Evolutionary conservation across 1,284 basidiomycete genomes (phyloP), one percentile per base, ranked within the genome.

Genomic region (Irpex sp.): DNA sequence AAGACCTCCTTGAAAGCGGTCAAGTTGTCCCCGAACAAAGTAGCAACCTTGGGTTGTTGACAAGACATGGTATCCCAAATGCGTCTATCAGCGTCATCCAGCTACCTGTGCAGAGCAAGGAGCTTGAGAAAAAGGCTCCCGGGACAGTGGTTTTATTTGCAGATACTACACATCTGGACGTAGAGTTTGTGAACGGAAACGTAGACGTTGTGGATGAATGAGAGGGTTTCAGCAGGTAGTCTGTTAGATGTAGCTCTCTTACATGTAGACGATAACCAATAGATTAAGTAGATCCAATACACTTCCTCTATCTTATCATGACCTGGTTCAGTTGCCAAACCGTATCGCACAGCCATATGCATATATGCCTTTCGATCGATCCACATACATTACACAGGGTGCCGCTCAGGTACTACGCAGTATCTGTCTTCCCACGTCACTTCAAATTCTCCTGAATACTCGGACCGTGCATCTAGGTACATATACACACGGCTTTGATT

Each of bases 81-180:
- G 80, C 84, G 19, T 86, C 85, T 4, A 78, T 92, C 57, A 83
- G 86, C 15, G 75, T 85, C 9, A 74, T 92, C 37, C 87, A 89
- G 44, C n/a, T 47, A 47, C 44, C 44, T 47, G 44, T 47, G 44
- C 44, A 47, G 44, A 47, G 11, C 13, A n/a, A 38, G 66, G 86
- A 21, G 73, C 5, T 34, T 77, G 1, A 72, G 74, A 61, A 69
- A 73, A 38, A 75, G 78, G 31, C 70, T 66, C 31, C 31, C 64
- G 84, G 82, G n/a, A 73, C 70, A 37, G 66, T 92, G 57, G 72
- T 82, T 47, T 77, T 79, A 67, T 90, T 80, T 67, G 85, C 82
- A 51, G 82, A 85, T 68, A 76, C 81, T 21, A 74, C 78, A 21
- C 90, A 92, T 74, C 72, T 92, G 58, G 65, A 71, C 21, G 68